phyloP scores from a whole-genome alignment of 192 early-diverging fungal genomes.

The Rhizoclosmatium globosum region DNA sequence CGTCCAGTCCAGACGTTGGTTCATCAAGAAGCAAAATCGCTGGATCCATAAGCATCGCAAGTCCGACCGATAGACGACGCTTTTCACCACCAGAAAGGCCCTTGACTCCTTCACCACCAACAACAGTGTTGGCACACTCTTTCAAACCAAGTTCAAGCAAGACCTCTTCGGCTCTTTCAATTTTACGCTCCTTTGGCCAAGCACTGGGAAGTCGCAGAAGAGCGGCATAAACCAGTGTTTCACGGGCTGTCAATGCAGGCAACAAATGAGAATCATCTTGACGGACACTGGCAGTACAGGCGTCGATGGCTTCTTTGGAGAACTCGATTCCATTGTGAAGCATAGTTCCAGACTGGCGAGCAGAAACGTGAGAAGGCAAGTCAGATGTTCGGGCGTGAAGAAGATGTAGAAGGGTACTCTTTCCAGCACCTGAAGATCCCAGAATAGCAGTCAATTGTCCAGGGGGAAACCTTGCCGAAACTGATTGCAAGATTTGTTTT shows the following conservation, averaged over 20 bases:
- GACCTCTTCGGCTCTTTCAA: slow-evolving; percentile 41
- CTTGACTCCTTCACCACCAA: slow-evolving; percentile 47
- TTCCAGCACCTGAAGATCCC: slow-evolving; percentile 55
- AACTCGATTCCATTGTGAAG: slow-evolving; percentile 38
- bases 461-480: slow-evolving; percentile 35
- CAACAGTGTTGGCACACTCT: slow-evolving; percentile 47
- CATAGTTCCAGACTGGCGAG: slow-evolving; percentile 30
- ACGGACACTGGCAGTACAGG: slow-evolving; percentile 43
- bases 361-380: slow-evolving; percentile 20
- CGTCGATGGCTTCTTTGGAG: slow-evolving; percentile 31
- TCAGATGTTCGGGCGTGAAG: slow-evolving; percentile 42
- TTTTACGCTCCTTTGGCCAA: slow-evolving; percentile 37
- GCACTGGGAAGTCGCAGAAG: slow-evolving; percentile 45
- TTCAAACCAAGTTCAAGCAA: slow-evolving; percentile 47
- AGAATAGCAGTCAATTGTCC: slow-evolving; percentile 55
- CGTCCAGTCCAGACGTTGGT: slow-evolving; percentile 27
- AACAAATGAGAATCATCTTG: slow-evolving; percentile 53
- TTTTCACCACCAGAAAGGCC: slow-evolving; percentile 78
- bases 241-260: slow-evolving; percentile 52
- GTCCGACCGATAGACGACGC: slow-evolving; percentile 70
- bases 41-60: slow-evolving; percentile 50
- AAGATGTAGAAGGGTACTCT: slow-evolving; percentile 50
- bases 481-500: slow-evolving; percentile 37
- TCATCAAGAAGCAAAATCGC: slow-evolving; percentile 44
- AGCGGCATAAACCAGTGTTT: slow-evolving; percentile 52